Percentiles rank a stretch among this genome's conserved stretches.
phyloP scores from a whole-genome alignment of 2,329 filamentous ascomycete species.

The Phaeosphaeriaceae sp. region DNA sequence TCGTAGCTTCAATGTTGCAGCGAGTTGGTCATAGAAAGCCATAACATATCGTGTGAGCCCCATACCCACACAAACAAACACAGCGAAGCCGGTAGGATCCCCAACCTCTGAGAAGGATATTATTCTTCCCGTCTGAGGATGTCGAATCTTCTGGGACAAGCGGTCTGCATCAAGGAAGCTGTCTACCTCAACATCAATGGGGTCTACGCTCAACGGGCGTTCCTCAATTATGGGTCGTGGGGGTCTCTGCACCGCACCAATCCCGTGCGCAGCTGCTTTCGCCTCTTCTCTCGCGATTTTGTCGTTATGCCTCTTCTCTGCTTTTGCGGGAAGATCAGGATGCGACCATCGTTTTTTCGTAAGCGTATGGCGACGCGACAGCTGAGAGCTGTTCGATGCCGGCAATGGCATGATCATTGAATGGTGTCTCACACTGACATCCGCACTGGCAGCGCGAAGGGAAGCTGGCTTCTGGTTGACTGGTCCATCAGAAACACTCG shows the following conservation, averaged over 20 bases:
- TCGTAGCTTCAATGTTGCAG: constrained; percentile 83
- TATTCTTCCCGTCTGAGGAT: constrained; percentile 82
- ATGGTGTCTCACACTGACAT: constrained; percentile 33
- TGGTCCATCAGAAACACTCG: constrained; percentile 29
- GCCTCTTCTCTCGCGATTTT: constrained; percentile 31
- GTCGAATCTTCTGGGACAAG: constrained; percentile 84
- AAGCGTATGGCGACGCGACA: constrained; percentile 37
- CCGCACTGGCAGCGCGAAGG: constrained; percentile 40
- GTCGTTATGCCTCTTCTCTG: constrained; percentile 46
- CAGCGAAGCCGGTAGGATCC: constrained; percentile 86
- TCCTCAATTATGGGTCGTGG: constrained; percentile 67
- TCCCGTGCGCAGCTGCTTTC: constrained; percentile 25
- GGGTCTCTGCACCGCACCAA: constrained; percentile 38
- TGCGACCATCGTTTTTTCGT: constrained; percentile 50
- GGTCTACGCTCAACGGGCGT: constrained; percentile 79
- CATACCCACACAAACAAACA: constrained; percentile 98
- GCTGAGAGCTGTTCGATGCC: constrained; percentile 34
- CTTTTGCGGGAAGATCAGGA: constrained; percentile 49
- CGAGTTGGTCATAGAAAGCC: constrained; percentile 96
- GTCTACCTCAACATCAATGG: constrained; percentile 86
- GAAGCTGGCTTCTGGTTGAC: constrained; percentile 22
- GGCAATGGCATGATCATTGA: constrained; percentile 35
- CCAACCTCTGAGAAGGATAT: constrained; percentile 98
- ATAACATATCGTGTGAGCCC: constrained; percentile 94
- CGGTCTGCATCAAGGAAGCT: constrained; percentile 83